Percentiles rank a stretch among this genome's conserved stretches.
phyloP scores from a whole-genome alignment of 106 monocot species.

The Dendrobium catenatum region DNA sequence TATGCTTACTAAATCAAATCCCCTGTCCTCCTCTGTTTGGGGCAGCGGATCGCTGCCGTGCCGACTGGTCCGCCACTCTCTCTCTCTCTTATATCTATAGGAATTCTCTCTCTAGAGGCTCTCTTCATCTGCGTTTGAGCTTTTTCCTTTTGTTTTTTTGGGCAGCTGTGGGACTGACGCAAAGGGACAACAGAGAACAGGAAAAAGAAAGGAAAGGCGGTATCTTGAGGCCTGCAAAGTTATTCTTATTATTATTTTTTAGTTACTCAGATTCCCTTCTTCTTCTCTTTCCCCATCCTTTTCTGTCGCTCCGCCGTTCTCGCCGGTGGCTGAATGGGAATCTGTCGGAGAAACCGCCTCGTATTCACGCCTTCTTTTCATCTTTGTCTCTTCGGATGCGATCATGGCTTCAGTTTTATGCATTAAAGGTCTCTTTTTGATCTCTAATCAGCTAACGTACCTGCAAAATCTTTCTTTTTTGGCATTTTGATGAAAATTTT shows the following conservation, averaged over 20 bases:
- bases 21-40: neutral
- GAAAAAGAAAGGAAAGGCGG: slow-evolving; percentile 4
- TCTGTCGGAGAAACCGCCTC: neutral
- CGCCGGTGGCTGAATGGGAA: neutral
- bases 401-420: neutral
- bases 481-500: neutral
- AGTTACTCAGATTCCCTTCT: slow-evolving; percentile 3
- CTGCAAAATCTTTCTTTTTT: neutral
- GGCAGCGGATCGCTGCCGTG: slow-evolving; percentile 17
- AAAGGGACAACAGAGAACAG: neutral
- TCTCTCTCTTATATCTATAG: neutral
- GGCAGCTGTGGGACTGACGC: slow-evolving; percentile 1
- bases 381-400: neutral
- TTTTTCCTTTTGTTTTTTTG: slow-evolving; percentile 1
- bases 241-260: neutral
- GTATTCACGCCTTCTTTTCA: neutral
- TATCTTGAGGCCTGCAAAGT: neutral
- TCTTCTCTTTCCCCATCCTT: neutral
- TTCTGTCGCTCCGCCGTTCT: neutral
- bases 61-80: slow-evolving; percentile 2
- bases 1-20: neutral
- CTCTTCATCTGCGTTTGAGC: neutral
- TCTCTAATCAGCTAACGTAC: neutral
- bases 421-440: neutral
- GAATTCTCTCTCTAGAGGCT: neutral